These are phyloP conservation scores for Arthrobotrys sphaeroides DNA, from an alignment of 2,329 filamentous ascomycete genomes.

Conservation along the genomic window DNA sequence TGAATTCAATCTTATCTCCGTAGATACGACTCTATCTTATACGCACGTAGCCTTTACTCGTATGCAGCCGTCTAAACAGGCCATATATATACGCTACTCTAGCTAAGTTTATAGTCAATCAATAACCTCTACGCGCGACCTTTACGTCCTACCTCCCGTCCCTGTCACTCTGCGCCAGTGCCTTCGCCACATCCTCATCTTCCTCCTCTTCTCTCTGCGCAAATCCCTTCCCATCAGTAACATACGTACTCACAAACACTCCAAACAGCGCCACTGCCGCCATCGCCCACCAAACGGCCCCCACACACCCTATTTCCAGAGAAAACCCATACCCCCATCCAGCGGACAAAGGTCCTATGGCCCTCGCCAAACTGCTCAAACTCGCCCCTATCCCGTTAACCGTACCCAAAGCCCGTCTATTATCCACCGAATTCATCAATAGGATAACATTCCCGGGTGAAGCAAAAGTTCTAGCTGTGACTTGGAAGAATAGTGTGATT, in stretches of 20 bases:
- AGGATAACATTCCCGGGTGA: conserved; percentile 70
- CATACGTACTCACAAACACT: conserved; percentile 51
- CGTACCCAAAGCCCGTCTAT: conserved; percentile 69
- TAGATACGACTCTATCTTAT: too few species aligned
- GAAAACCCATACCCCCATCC: conserved; percentile 66
- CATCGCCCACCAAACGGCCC: conserved; percentile 64
- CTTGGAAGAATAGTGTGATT: conserved; percentile 73
- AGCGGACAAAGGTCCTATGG: conserved; percentile 66
- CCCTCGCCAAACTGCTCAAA: conserved; percentile 64
- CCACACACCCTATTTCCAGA: conserved; percentile 64
- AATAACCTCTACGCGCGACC: not conserved
- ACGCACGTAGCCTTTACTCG: too few species aligned
- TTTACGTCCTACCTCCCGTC: not conserved
- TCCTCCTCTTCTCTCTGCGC: conserved; percentile 40
- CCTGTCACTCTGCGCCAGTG: not conserved
- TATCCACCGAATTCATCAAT: conserved; percentile 70
- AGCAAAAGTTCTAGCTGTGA: conserved; percentile 76
- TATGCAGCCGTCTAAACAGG: too few species aligned
- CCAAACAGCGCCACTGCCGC: conserved; percentile 59
- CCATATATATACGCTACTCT: not conserved
- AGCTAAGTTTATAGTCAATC: too few species aligned
- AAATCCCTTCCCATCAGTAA: conserved; percentile 55
- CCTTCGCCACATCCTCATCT: conserved; percentile 22
- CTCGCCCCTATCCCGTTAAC: conserved; percentile 68
- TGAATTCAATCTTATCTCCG: too few species aligned